Evolutionary conservation across 768 basidiomycete genomes (phyloP), one percentile per base, ranked within the genome.

Genomic region (Tricholoma sp.): DNA sequence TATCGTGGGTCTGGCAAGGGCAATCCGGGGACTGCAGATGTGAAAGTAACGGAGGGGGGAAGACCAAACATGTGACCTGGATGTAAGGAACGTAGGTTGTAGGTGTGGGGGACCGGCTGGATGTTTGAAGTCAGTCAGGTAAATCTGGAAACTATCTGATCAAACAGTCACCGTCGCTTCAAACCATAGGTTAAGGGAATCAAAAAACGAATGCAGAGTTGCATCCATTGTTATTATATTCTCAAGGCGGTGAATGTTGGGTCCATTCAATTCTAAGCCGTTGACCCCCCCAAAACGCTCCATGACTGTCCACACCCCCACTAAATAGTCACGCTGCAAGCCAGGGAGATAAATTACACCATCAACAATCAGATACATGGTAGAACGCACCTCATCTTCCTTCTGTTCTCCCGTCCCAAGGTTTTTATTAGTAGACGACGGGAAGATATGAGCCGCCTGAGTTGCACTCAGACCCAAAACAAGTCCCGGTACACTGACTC

Each of bases 1-100:
- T 66, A 71, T n/a, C 50, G 52, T 5, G 67, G 66, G 44, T 60
- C 53, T 13, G 71, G 72, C 47, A 68, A 57, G 65, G 57, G 18
- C 6, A 51, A 11, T 44, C 13, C 34, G 52, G 48, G 53, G 63
- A 60, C 42, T 24, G 42, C 31, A 24, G 63, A 56, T 9, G 54
- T 59, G 45, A 70, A 63, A 53, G 59, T 63, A 17, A 68, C 57
- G 31, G 39, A n/a, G 12, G 34, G 10, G 15, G 58, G 55, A n/a
- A 50, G 48, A 0, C 17, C 45, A 7, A 13, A 10, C 17, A 59
- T n/a, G 39, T 45, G 13, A 6, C 13, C 4, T 11, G 34, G 31
- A 6, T 57, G 13, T 5, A 17, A 47, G 4, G 53, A 50, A 24
- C 39, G 13, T 44, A 56, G 47, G 18, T 54, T 42, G 34, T 62